Evolutionary conservation across 805 yeast species (phyloP).

Genomic region (Clavispora phyllophila): DNA sequence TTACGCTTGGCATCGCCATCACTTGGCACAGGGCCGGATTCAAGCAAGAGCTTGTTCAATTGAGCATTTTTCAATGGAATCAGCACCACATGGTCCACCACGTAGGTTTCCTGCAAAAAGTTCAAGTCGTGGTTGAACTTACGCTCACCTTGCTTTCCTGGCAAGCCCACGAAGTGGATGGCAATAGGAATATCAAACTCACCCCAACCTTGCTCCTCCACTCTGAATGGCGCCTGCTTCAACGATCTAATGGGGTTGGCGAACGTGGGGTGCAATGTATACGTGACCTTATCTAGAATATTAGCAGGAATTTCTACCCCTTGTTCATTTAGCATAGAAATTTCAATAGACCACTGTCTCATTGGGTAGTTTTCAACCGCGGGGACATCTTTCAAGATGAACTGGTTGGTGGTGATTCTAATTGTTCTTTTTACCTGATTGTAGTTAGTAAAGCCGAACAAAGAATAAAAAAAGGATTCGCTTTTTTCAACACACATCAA

Average conservation of each 20-base stretch:
- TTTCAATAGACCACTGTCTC: constrained; percentile 87
- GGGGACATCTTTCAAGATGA: constrained; percentile 72
- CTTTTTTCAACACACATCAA: neutral
- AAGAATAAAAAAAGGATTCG: neutral
- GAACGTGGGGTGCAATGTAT: constrained; percentile 92
- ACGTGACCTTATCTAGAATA: constrained; percentile 87
- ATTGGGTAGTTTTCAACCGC: constrained; percentile 90
- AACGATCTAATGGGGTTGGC: constrained; percentile 79
- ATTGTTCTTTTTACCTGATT: constrained; percentile 72
- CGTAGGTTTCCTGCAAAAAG: constrained; percentile 71
- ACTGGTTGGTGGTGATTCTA: constrained; percentile 82
- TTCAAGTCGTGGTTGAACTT: constrained; percentile 86
- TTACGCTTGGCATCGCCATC: constrained; percentile 37
- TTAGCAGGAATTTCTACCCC: constrained; percentile 84
- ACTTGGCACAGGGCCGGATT: constrained; percentile 75
- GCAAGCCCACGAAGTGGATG: constrained; percentile 53
- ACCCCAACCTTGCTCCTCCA: constrained; percentile 97
- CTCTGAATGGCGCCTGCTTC: constrained; percentile 78
- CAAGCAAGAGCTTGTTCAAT: constrained; percentile 66
- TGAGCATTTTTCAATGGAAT: constrained; percentile 71
- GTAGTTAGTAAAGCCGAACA: constrained; percentile 7
- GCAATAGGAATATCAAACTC: constrained; percentile 87
- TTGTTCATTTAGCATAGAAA: constrained; percentile 66
- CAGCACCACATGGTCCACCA: constrained; percentile 68
- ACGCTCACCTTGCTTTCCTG: constrained; percentile 84